These are phyloP conservation scores for Penicillium verrucosum DNA, from an alignment of 2,329 filamentous ascomycete genomes.

Conservation along the genomic window DNA sequence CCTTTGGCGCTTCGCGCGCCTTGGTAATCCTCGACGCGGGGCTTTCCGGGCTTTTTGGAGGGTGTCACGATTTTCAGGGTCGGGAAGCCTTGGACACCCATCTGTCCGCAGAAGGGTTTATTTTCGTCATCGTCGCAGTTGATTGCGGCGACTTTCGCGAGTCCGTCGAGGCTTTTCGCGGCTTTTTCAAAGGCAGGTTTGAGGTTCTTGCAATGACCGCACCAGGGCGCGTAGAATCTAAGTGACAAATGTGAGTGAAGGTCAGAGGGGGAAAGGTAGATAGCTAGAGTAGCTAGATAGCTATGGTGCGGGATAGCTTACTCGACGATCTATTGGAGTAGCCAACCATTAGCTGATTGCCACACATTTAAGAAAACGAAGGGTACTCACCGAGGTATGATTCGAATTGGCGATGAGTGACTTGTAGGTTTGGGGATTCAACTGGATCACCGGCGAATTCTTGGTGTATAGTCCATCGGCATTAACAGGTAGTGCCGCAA, in stretches of 20 bases:
- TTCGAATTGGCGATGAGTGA: conserved; percentile 83
- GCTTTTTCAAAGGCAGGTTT: conserved; percentile 95
- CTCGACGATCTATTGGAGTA: conserved; percentile 50
- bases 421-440: conserved; percentile 76
- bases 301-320: conserved; percentile 34
- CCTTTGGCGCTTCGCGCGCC: conserved; percentile 77
- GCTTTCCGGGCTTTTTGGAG: conserved; percentile 73
- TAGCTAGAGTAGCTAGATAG: neutral
- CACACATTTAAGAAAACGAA: neutral
- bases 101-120: conserved; percentile 77
- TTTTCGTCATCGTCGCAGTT: conserved; percentile 94
- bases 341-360: conserved; percentile 1
- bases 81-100: conserved; percentile 92
- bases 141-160: conserved; percentile 90
- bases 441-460: conserved; percentile 79
- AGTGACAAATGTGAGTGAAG: conserved; percentile 15
- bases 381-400: conserved; percentile 73
- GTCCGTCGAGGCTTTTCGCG: conserved; percentile 80
- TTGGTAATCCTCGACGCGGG: conserved; percentile 85
- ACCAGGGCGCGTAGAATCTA: conserved; percentile 97
- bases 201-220: conserved; percentile 93
- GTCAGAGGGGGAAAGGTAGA: neutral
- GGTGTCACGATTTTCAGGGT: conserved; percentile 92
- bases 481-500: conserved; percentile 63
- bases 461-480: conserved; percentile 78